A percentile compares a stretch with the other conserved stretches of the same genome.
Evolutionary conservation across 1,139 yeast genomes (phyloP).

Genomic region (Diutina siamensis): DNA sequence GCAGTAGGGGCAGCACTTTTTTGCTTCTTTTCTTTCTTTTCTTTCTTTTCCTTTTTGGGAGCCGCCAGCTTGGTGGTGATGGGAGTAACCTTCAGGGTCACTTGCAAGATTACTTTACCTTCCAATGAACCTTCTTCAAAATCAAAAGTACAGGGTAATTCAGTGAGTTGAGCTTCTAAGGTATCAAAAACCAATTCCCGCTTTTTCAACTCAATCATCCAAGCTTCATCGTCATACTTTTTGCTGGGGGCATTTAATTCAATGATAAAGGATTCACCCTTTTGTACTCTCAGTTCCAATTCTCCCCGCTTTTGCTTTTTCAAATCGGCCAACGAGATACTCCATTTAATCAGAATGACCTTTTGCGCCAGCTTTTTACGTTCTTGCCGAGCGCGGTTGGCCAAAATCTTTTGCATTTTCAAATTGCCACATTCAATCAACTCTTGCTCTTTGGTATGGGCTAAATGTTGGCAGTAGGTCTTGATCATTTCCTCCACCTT

Average conservation of each 20-base stretch:
- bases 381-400: slow-evolving; percentile 21
- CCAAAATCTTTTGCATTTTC: slow-evolving; percentile 19
- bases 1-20: slow-evolving; percentile 7
- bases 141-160: slow-evolving; percentile 19
- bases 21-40: neutral
- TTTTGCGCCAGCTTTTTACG: slow-evolving; percentile 29
- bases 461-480: slow-evolving; percentile 21
- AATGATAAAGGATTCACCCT: slow-evolving; percentile 24
- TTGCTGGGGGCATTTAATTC: neutral
- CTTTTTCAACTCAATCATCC: slow-evolving; percentile 20
- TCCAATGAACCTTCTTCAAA: slow-evolving; percentile 20
- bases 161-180: slow-evolving; percentile 18
- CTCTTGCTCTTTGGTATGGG: slow-evolving; percentile 21
- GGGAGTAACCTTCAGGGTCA: slow-evolving; percentile 9
- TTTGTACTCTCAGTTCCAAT: slow-evolving; percentile 20
- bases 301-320: slow-evolving; percentile 27
- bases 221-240: slow-evolving; percentile 11
- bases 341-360: slow-evolving; percentile 25
- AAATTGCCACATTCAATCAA: slow-evolving; percentile 25
- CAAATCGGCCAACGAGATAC: slow-evolving; percentile 29
- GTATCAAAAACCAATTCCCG: slow-evolving; percentile 20
- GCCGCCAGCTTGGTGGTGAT: slow-evolving; percentile 7
- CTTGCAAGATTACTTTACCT: slow-evolving; percentile 11
- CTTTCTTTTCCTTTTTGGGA: slow-evolving; percentile 9
- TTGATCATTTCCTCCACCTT: slow-evolving; percentile 24